phyloP scores from a whole-genome alignment of 495 filamentous ascomycete genomes.

The Aspergillus olivimuriae region DNA sequence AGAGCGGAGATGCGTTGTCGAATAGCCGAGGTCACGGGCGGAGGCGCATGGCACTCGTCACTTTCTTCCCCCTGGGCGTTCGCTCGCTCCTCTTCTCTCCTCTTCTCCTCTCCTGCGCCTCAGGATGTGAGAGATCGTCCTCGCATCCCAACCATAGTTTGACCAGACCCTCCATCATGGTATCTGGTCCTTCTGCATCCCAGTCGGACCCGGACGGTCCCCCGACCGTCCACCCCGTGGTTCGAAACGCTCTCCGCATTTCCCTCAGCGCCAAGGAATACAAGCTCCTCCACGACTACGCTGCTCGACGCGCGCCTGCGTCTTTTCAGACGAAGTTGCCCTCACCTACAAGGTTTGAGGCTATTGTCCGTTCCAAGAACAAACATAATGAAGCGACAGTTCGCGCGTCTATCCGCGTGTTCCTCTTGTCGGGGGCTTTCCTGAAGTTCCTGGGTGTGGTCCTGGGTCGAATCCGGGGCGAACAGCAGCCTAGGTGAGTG shows the following conservation, averaged over 20 bases:
- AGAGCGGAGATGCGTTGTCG: neutral
- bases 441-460: constrained; percentile 65
- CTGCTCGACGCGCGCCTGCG: constrained; percentile 57
- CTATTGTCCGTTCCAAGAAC: constrained; percentile 46
- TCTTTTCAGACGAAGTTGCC: constrained; percentile 54
- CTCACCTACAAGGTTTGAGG: constrained; percentile 46
- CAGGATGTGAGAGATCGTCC: constrained; percentile 1
- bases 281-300: constrained; percentile 68
- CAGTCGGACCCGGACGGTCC: constrained; percentile 10
- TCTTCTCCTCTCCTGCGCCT: neutral
- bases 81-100: constrained; percentile 2
- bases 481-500: constrained; percentile 23
- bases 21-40: constrained; percentile 22
- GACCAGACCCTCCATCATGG: constrained; percentile 13
- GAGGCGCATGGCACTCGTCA: neutral
- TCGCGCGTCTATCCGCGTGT: constrained; percentile 68
- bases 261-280: constrained; percentile 83
- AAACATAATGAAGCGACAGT: constrained; percentile 78
- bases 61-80: neutral
- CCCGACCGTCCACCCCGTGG: constrained; percentile 13
- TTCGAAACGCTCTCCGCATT: constrained; percentile 73
- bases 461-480: constrained; percentile 37
- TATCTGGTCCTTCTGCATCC: too few relatives aligned
- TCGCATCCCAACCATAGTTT: too few relatives aligned
- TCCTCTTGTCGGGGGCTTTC: constrained; percentile 59